Evolutionary conservation across 176 grass and related monocot genomes (phyloP).

Genomic region (Aegilops umbellulata): DNA sequence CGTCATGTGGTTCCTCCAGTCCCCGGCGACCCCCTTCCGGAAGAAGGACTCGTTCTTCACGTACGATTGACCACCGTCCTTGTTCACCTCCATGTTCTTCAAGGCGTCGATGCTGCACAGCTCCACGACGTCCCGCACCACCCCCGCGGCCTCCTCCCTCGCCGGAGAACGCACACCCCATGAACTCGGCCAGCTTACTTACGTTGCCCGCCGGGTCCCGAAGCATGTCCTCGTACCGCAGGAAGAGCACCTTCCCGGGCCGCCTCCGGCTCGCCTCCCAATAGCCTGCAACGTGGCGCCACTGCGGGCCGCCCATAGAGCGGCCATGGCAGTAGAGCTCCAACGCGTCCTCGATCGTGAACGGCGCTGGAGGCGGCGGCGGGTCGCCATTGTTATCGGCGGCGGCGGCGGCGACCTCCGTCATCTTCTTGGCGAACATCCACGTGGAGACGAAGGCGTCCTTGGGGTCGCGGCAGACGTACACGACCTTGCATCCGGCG

Average conservation of each 20-base stretch:
- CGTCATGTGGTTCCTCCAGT: slow-evolving; percentile 41
- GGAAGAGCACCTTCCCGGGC: slow-evolving; percentile 35
- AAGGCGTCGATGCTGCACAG: slow-evolving; percentile 28
- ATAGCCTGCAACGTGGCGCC: slow-evolving; percentile 32
- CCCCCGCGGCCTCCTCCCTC: slow-evolving; percentile 27
- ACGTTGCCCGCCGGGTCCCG: not conserved
- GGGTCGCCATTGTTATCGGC: not conserved
- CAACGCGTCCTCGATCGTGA: not conserved
- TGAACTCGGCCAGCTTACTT: slow-evolving; percentile 38
- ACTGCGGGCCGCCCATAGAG: not conserved
- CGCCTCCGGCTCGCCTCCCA: slow-evolving; percentile 21
- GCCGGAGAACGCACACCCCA: slow-evolving; percentile 19
- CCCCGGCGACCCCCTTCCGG: slow-evolving; percentile 28
- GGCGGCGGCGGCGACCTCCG: not conserved
- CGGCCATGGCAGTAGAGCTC: not conserved
- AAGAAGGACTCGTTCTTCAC: slow-evolving; percentile 13
- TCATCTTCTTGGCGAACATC: not conserved
- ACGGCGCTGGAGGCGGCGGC: not conserved
- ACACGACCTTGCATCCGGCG: slow-evolving; percentile 19
- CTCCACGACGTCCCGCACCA: not conserved
- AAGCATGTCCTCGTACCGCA: slow-evolving; percentile 44
- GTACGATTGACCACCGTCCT: fast-evolving
- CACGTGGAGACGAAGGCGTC: slow-evolving; percentile 37
- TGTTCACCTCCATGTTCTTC: slow-evolving; percentile 8
- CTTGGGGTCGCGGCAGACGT: slow-evolving; percentile 50